A percentile compares a stretch with the other conserved stretches of the same genome.
phyloP scores from a whole-genome alignment of 2,329 filamentous ascomycete genomes.

The Hymenoscyphus repandus region DNA sequence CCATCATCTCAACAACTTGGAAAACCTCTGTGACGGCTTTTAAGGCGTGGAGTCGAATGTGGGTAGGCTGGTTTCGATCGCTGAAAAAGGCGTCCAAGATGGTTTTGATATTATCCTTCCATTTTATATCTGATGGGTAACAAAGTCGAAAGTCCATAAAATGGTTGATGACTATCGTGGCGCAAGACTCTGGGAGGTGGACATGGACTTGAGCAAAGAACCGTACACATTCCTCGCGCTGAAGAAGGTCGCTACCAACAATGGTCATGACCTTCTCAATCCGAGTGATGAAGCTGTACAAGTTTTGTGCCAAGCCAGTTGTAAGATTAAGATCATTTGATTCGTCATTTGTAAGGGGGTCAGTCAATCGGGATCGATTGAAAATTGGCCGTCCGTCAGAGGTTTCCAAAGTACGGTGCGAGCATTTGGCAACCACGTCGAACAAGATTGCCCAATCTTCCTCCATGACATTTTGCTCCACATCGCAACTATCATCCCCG shows the following conservation, averaged over 20 bases:
- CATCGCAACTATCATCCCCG: constrained; percentile 43
- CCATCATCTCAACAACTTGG: constrained; percentile 42
- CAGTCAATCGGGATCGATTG: constrained; percentile 17
- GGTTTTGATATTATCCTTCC: constrained; percentile 58
- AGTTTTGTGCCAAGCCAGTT: constrained; percentile 24
- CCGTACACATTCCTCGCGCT: constrained; percentile 59
- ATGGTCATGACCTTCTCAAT: constrained; percentile 33
- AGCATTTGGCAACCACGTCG: constrained; percentile 53
- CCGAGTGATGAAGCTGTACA: constrained; percentile 28
- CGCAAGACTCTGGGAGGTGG: constrained; percentile 59
- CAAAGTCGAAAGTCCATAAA: constrained; percentile 66
- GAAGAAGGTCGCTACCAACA: constrained; percentile 49
- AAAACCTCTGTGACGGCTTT: constrained; percentile 49
- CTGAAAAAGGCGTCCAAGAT: constrained; percentile 60
- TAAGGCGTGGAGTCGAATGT: constrained; percentile 58
- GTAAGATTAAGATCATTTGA: constrained; percentile 17
- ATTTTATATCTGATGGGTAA: constrained; percentile 64
- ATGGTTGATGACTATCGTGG: constrained; percentile 59
- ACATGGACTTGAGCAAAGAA: constrained; percentile 60
- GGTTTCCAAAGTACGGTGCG: constrained; percentile 24
- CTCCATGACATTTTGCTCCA: constrained; percentile 54
- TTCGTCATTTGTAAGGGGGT: constrained; percentile 22
- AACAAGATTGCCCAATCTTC: constrained; percentile 63
- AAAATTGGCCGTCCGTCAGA: constrained; percentile 23
- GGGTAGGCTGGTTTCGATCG: constrained; percentile 53